Base-by-base conservation (phyloP, 202 grass and related monocot species). In the Digitaria exilis region DNA sequence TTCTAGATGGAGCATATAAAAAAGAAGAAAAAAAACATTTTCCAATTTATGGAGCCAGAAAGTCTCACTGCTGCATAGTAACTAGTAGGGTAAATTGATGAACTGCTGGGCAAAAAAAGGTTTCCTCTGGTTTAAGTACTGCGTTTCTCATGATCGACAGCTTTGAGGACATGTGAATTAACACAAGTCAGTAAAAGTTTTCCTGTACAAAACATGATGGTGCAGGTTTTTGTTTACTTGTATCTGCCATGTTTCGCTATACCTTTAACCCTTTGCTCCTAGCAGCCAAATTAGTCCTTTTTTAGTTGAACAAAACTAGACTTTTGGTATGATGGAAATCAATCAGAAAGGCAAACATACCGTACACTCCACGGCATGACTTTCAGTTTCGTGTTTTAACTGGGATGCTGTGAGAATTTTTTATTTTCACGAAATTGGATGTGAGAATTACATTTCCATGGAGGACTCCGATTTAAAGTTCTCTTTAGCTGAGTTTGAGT, bases 151-250 rank as follows among this genome's bases (percentile, higher is more conserved):
- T 29, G 75, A 71, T 76, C 18, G 21, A 18, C 9, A 73, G 12
- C 46, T 79, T 15, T 74, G 68, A 56, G 68, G 39, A 37, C 77
- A 25, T 67, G 48, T 1, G 60, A 80, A 86, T 80, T 86, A 31
- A 80, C n/a, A 80, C 58, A 24, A 5, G 13, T 22, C 11, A 46
- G 39, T 34, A 34, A 54, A 10, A 72, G 14, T 42, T 83, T 83
- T 49, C 17, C 42, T 41, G 73, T 60, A 42, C 65, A 70, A 21
- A 35, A 69, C 42, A 61, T 21, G 32, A 29, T 18, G 30, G 31
- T 22, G 55, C 32, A 63, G 17, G 77, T 57, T 19, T 37, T 35
- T 14, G 35, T 69, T 45, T 34, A 57, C 18, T 57, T 39, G 42
- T 35, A 28, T 34, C 19, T n/a, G 18, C 37, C 8, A 51, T 19